phyloP scores from a whole-genome alignment of 2,329 filamentous ascomycete genomes.

The Diaporthe destruens region DNA sequence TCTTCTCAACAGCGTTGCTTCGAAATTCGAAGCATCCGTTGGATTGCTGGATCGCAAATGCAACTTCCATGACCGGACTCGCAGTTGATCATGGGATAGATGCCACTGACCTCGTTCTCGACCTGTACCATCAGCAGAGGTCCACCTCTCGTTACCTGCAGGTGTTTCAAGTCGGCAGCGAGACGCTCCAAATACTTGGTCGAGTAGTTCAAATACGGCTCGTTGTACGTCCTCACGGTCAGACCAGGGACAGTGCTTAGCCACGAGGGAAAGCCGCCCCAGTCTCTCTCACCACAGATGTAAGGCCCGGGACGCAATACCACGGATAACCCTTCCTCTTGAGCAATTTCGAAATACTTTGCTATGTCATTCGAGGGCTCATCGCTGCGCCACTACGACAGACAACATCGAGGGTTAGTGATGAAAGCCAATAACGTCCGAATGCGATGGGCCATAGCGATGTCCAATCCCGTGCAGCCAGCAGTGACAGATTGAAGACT shows the following conservation, averaged over 20 bases:
- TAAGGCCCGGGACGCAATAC: constrained; percentile 62
- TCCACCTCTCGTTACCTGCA: constrained; percentile 58
- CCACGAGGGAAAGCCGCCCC: constrained; percentile 63
- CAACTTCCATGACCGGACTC: background rate
- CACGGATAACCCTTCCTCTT: constrained; percentile 60
- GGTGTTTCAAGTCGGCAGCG: constrained; percentile 51
- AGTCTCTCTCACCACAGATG: constrained; percentile 62
- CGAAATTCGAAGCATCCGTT: background rate
- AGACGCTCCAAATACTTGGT: constrained; percentile 55
- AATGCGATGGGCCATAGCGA: background rate
- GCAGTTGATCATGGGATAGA: background rate
- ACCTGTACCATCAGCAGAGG: constrained; percentile 64
- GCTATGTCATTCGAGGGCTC: constrained; percentile 61
- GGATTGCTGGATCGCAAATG: too few species aligned
- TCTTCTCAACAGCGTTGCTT: background rate
- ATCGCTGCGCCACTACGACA: constrained; percentile 50
- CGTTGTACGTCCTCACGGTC: constrained; percentile 56
- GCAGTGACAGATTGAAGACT: background rate
- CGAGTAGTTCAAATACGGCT: constrained; percentile 54
- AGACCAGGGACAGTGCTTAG: constrained; percentile 56
- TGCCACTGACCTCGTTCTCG: constrained; percentile 56
- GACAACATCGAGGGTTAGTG: background rate
- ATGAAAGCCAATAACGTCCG: too few species aligned
- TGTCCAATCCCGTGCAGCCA: background rate
- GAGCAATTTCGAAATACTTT: constrained; percentile 59